phyloP scores from a whole-genome alignment of 2,329 filamentous ascomycete genomes.

The Chaetomium strumarium region DNA sequence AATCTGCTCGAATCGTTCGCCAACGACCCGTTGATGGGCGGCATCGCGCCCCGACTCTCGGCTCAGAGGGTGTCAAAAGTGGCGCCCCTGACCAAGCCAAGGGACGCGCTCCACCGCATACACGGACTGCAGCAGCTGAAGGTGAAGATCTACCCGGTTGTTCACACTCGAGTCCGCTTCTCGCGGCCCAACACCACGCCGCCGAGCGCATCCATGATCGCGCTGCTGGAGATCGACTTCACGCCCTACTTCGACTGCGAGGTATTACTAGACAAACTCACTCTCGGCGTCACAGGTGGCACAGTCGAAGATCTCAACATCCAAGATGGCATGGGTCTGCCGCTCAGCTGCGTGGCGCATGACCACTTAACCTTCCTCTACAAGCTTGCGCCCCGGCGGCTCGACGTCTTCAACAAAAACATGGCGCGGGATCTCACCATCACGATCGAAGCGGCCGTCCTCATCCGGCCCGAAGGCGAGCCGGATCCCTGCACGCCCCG shows the following conservation, averaged over 20 bases:
- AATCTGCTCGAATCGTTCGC: constrained; percentile 74
- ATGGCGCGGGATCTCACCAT: constrained; percentile 51
- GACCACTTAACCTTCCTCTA: constrained; percentile 74
- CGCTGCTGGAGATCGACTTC: constrained; percentile 68
- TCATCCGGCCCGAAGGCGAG: constrained; percentile 35
- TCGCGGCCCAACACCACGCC: constrained; percentile 56
- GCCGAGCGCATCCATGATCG: constrained; percentile 56
- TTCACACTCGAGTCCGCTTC: constrained; percentile 69
- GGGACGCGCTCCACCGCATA: constrained; percentile 58
- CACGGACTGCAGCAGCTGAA: constrained; percentile 57
- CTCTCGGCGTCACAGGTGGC: constrained; percentile 52
- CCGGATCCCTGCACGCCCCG: constrained; percentile 54
- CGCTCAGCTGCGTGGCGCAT: constrained; percentile 59
- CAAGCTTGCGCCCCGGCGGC: constrained; percentile 50
- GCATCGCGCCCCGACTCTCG: constrained; percentile 61
- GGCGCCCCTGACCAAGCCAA: constrained; percentile 57
- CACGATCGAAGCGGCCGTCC: constrained; percentile 53
- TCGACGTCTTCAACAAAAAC: constrained; percentile 41
- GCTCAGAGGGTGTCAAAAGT: constrained; percentile 70
- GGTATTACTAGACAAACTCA: constrained; percentile 54
- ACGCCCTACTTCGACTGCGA: constrained; percentile 64
- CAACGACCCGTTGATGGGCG: constrained; percentile 56
- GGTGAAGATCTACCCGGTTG: constrained; percentile 59
- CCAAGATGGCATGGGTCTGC: constrained; percentile 45
- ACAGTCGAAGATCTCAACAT: constrained; percentile 52